Evolutionary conservation across 139 green algal species (phyloP), one percentile per base, ranked within the genome.

Genomic region (Chlorella sorokiniana): DNA sequence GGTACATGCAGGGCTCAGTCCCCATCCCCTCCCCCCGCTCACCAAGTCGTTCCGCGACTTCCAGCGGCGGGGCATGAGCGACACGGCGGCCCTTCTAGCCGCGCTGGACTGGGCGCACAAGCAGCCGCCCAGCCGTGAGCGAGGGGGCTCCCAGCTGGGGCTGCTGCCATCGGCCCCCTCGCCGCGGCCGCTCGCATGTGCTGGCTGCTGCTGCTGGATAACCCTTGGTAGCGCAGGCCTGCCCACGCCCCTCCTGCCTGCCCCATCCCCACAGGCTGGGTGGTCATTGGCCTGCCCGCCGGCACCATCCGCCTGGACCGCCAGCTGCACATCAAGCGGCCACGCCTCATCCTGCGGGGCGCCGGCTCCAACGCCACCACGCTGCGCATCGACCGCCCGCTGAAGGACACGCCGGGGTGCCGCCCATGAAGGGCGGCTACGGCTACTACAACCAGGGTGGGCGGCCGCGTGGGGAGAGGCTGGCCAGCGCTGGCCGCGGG

Each of bases 301-400:
- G 56, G 56, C 56, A 65, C 18, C 56, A 65, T 65, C 56, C 16
- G 18, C 16, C 56, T 65, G 16, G 56, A 65, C 22, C 56, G 56
- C 67, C 70, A 78, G 45, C 33, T 78, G n/a, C 8, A 33, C 70
- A 78, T 78, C 51, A 44, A 18, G 48, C 62, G 69, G 18, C 69
- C 69, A 8, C 69, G 69, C 41, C 69, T 76, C 27, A 40, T 76
- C 27, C 41, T 76, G 41, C 25, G 69, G 25, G 69, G 69, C 10
- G 69, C 27, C n/a, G 69, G 69, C 25, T 76, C 69, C 27, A n/a
- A 14, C 69, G 42, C 11, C 11, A 76, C 69, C 11, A 42, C 22
- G 4, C 42, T 76, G 23, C 31, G n/a, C 6, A 37, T 76, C 22
- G 27, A 56, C 29, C 25, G n/a, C 23, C 56, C 56, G 5, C 35